phyloP scores from a whole-genome alignment of 495 filamentous ascomycete genomes.

The Lindgomyces ingoldianus region DNA sequence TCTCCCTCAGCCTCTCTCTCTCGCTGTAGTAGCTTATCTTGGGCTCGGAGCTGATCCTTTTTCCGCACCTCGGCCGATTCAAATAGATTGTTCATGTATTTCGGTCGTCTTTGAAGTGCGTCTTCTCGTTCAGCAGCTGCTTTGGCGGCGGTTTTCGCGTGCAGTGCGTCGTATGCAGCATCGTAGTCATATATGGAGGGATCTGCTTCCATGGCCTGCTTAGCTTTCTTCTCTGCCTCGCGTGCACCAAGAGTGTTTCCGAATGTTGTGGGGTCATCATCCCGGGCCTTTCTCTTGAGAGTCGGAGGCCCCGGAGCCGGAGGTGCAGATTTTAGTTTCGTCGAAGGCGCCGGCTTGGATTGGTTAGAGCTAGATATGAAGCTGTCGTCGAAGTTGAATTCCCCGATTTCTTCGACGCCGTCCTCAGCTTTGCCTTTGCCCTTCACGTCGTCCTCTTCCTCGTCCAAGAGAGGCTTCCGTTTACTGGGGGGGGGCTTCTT shows the following conservation, averaged over 20 bases:
- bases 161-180: slow-evolving; percentile 63
- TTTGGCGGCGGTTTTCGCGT: slow-evolving; percentile 38
- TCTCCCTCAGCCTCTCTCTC: slow-evolving; percentile 94
- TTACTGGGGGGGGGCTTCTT: slow-evolving; percentile 43
- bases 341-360: slow-evolving; percentile 24
- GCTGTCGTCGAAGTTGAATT: slow-evolving; percentile 40
- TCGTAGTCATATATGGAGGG: slow-evolving; percentile 78
- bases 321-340: slow-evolving; percentile 24
- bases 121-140: slow-evolving; percentile 43
- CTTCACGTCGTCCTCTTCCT: slow-evolving; percentile 50
- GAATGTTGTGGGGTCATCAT: slow-evolving; percentile 58
- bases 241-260: slow-evolving; percentile 47
- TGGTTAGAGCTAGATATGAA: slow-evolving; percentile 9
- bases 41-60: slow-evolving; percentile 81
- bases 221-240: slow-evolving; percentile 36
- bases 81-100: slow-evolving; percentile 81
- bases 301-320: slow-evolving; percentile 34
- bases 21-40: slow-evolving; percentile 80
- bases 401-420: slow-evolving; percentile 37
- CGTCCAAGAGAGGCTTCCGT: slow-evolving; percentile 55
- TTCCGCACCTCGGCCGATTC: slow-evolving; percentile 83
- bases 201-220: slow-evolving; percentile 61
- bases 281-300: slow-evolving; percentile 31
- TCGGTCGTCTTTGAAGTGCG: slow-evolving; percentile 61
- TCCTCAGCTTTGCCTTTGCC: slow-evolving; percentile 29